Base-by-base conservation (phyloP, 148 eudicot species). In the Fagopyrum esculentum region DNA sequence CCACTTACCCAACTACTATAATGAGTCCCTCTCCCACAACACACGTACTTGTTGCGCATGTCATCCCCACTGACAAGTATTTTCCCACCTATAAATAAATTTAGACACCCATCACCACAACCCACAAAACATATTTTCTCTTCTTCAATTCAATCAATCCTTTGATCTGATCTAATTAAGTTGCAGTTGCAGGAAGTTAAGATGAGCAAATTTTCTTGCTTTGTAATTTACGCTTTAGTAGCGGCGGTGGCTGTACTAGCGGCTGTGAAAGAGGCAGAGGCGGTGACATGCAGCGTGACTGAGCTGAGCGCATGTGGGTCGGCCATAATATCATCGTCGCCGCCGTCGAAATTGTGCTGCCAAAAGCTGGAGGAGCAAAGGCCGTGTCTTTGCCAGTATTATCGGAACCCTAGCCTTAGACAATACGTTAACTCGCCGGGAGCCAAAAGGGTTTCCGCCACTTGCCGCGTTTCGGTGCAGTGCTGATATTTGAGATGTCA, bases 301-400 rank as follows among this genome's bases (percentile, higher is more conserved):
- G 73, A 78, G 79, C 86, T 88, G 46, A 78, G 81, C 77, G 84
- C 89, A 3, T 86, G 92, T 66, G 54, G 79, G 29, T 16, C 73
- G 4, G 88, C 86, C 5, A 78, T 86, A 40, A 55, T 74, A 29
- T 82, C 84, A 1, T 45, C 76, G 10, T 7, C 60, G 2, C 82
- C 76, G 6, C 88, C 92, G 5, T 76, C 92, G 4, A 15, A 48
- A 5, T 56, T 61, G 3, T 89, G 90, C 63, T 89, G 92, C 81
- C 52, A 73, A 8, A 89, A 77, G 68, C 57, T 89, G 11, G 76
- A 54, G 66, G 50, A 86, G 74, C 92, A 89, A 45, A 81, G 55
- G 61, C 83, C 83, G 1, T 83, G 83, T 73, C 81, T 83, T n/a
- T 83, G 86, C 69, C 57, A 61, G 2, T 83, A 83, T 73, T 69